Evolutionary conservation across 345 rosid species (phyloP), one percentile per base, ranked within the genome.

Genomic region (Heritiera littoralis): DNA sequence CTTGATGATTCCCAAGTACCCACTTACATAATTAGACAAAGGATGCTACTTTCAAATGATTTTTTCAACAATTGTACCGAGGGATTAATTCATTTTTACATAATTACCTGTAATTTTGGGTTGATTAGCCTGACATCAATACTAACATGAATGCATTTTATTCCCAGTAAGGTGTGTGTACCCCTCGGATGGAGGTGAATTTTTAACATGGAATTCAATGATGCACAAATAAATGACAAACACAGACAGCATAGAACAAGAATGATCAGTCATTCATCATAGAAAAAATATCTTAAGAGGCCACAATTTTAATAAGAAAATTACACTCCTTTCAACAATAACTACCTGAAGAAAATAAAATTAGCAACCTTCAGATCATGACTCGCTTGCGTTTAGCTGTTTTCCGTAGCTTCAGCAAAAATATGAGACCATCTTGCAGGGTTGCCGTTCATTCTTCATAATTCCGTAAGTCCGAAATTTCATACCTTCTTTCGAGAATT

Each of bases 401-500:
- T 20, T 89, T 79, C 96, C 91, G 89, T 20, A 80, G 78, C 73
- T 89, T 83, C 82, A 95, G 77, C 75, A 95, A 75, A 78, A 73
- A 83, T 56, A 23, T 23, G 28, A 23, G 28, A 0, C 28, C 28
- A 23, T 23, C 28, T 23, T 23, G 28, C 28, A 23, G 28, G 28
- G 28, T 23, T 23, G 28, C 28, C 28, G 28, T 23, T 23, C 28
- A n/a, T 23, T 23, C 28, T 23, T 23, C 28, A 23, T 23, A 23
- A 23, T 23, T 23, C 79, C 54, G 45, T 77, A 94, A 65, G 85
- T 96, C 97, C 1, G 94, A 88, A 80, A 80, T 88, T 61, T 91
- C 83, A 72, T 92, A 95, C 79, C 95, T 89, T 78, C 28, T 23
- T 97, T 38, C 99, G n/a, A n/a, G n/a, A n/a, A n/a, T n/a, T n/a